phyloP scores from a whole-genome alignment of 2,329 filamentous ascomycete species.

The Xylariaceae sp. region DNA sequence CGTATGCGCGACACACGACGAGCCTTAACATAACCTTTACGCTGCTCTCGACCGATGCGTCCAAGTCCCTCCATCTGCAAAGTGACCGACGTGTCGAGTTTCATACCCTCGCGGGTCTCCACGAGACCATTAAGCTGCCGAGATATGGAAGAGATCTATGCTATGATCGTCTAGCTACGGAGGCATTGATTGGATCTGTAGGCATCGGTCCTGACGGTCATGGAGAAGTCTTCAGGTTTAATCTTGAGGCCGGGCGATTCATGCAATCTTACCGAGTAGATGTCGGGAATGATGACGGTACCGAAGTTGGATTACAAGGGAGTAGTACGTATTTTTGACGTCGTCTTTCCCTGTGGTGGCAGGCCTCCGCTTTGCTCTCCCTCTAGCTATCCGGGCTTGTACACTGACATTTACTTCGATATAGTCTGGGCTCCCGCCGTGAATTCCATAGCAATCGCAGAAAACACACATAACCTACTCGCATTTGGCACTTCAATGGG shows the following conservation, averaged over 20 bases:
- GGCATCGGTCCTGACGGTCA: constrained; percentile 80
- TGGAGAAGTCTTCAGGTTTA: constrained; percentile 89
- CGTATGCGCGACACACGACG: constrained; percentile 82
- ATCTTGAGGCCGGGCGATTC: constrained; percentile 86
- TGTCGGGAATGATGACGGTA: constrained; percentile 76
- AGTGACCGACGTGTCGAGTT: constrained; percentile 89
- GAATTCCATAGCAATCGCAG: constrained; percentile 81
- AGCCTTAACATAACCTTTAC: constrained; percentile 88
- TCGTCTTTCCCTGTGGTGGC: not conserved
- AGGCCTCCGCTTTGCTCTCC: not conserved
- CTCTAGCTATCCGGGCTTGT: not conserved
- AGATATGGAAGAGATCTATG: constrained; percentile 67
- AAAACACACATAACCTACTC: constrained; percentile 81
- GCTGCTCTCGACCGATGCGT: constrained; percentile 84
- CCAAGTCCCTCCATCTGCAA: constrained; percentile 91
- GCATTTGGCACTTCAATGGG: constrained; percentile 92
- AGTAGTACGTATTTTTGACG: constrained; percentile 45
- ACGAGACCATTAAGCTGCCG: constrained; percentile 85
- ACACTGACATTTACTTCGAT: not conserved
- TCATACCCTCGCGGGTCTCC: constrained; percentile 64
- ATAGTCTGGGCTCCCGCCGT: constrained; percentile 71
- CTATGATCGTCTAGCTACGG: constrained; percentile 77
- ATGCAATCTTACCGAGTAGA: constrained; percentile 93
- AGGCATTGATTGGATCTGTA: constrained; percentile 82
- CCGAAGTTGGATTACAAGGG: constrained; percentile 73